Evolutionary conservation across 2,329 filamentous ascomycete species (phyloP).

Genomic region (Aspergillus neoniger): DNA sequence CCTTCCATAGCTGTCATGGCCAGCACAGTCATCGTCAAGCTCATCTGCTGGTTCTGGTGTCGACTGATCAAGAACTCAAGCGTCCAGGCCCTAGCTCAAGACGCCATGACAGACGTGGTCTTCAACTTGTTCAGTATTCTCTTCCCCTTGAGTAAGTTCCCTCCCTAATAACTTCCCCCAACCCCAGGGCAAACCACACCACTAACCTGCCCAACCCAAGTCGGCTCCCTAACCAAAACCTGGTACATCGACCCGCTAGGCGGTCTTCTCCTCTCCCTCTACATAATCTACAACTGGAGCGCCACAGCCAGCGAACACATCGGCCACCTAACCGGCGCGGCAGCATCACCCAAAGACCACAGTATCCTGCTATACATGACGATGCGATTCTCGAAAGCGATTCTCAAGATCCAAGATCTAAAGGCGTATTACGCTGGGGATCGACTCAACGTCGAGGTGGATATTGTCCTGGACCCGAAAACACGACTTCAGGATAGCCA

Average conservation of each 20-base stretch:
- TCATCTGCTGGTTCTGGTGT: slow-evolving; percentile 83
- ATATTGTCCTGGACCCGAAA: slow-evolving; percentile 61
- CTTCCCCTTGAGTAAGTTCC: slow-evolving; percentile 65
- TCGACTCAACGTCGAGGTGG: slow-evolving; percentile 63
- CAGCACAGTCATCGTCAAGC: slow-evolving; percentile 78
- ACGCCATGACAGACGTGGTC: slow-evolving; percentile 74
- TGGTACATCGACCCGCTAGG: slow-evolving; percentile 66
- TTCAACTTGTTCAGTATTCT: slow-evolving; percentile 90
- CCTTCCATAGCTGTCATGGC: slow-evolving; percentile 80
- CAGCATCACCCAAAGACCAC: slow-evolving; percentile 61
- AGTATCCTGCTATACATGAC: slow-evolving; percentile 87
- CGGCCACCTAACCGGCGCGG: slow-evolving; percentile 62
- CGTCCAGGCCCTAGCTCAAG: slow-evolving; percentile 75
- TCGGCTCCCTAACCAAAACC: slow-evolving; percentile 39
- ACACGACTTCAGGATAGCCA: slow-evolving; percentile 59
- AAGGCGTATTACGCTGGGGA: slow-evolving; percentile 65
- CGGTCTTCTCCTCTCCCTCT: slow-evolving; percentile 61
- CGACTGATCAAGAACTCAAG: slow-evolving; percentile 81
- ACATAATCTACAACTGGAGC: slow-evolving; percentile 64
- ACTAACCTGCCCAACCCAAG: slow-evolving; percentile 17
- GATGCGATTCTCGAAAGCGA: slow-evolving; percentile 88
- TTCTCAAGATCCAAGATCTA: slow-evolving; percentile 65
- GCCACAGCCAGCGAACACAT: slow-evolving; percentile 64
- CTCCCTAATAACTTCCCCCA: too few species aligned
- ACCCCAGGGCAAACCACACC: not conserved